phyloP scores from a whole-genome alignment of 2,329 filamentous ascomycete species.

The Colletotrichum viniferum region DNA sequence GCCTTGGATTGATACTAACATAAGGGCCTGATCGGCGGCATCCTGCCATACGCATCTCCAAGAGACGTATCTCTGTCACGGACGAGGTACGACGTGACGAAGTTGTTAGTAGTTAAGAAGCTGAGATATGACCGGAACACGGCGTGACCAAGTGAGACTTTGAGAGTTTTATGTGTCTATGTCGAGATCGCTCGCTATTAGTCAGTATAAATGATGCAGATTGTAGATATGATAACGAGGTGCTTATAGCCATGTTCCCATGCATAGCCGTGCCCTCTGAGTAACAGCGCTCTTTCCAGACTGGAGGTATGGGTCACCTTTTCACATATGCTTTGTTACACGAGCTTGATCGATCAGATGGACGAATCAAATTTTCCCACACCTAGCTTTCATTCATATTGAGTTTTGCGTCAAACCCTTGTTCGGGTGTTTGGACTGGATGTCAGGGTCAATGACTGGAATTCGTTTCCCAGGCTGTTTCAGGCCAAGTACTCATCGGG shows the following conservation, averaged over 20 bases:
- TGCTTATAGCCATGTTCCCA: background rate
- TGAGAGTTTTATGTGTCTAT: background rate
- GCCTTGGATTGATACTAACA: background rate
- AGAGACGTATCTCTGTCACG: accelerated
- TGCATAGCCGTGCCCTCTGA: background rate
- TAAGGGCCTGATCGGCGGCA: too few species aligned
- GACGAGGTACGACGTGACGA: background rate
- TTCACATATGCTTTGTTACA: background rate
- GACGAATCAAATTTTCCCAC: background rate
- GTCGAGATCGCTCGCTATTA: background rate
- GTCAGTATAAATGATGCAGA: background rate
- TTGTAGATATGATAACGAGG: background rate
- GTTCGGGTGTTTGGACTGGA: background rate
- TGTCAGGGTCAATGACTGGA: background rate
- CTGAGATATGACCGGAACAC: background rate
- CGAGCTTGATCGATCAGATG: background rate
- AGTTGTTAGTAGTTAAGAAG: background rate
- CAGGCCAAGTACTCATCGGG: background rate
- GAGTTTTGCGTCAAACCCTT: background rate
- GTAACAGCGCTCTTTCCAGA: background rate
- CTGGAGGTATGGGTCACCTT: background rate
- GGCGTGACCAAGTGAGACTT: background rate
- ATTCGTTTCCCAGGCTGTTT: background rate
- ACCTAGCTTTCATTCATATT: background rate
- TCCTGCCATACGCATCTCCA: too few species aligned